These are phyloP conservation scores for Datisca glomerata DNA, from an alignment of 306 rosid genomes.

Conservation along the genomic window DNA sequence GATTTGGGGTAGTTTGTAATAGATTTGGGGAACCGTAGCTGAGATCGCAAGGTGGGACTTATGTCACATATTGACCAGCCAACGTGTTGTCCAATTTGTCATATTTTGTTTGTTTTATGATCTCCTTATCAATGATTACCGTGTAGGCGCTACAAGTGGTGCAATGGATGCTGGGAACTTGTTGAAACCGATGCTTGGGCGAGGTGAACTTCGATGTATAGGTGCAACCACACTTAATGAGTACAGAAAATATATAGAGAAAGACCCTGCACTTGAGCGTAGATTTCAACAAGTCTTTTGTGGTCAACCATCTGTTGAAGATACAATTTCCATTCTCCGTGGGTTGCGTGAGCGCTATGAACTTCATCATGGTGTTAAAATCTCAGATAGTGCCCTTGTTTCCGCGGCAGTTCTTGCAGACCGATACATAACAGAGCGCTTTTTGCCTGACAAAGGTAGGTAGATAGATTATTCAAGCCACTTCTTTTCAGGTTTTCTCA, in stretches of 20 bases:
- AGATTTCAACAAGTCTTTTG: constrained; percentile 95
- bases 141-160: constrained; percentile 88
- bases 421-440: constrained; percentile 84
- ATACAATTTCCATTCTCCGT: constrained; percentile 89
- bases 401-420: constrained; percentile 91
- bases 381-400: constrained; percentile 94
- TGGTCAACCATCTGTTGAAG: constrained; percentile 86
- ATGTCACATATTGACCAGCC: no score
- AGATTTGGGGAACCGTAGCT: no score
- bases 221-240: constrained; percentile 95
- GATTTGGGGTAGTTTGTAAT: no score
- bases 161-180: constrained; percentile 99
- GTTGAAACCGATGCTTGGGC: constrained; percentile 95
- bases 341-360: constrained; percentile 96
- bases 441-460: constrained; percentile 89
- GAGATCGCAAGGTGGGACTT: no score
- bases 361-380: constrained; percentile 96
- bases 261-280: constrained; percentile 96
- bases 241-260: constrained; percentile 85
- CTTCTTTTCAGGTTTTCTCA: not conserved
- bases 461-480: not conserved
- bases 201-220: constrained; percentile 95
- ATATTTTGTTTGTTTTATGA: no score
- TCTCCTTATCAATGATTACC: constrained; percentile 16
- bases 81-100: no score